Base-by-base conservation (phyloP, 2,329 filamentous ascomycete genomes). In the Cordyceps cateniannulata region DNA sequence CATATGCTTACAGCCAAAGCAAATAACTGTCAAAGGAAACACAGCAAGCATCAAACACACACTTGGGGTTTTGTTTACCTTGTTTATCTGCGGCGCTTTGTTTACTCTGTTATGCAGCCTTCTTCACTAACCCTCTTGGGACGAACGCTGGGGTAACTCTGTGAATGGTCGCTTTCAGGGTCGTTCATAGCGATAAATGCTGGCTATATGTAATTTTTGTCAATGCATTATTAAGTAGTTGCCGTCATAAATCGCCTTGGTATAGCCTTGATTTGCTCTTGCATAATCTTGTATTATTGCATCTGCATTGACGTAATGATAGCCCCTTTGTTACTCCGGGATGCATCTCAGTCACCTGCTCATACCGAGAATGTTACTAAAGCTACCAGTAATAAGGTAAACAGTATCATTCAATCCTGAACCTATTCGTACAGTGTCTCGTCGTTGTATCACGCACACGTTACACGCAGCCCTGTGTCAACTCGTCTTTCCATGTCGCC, bases 91-190 rank as follows among this genome's bases (percentile, higher is more conserved):
- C n/a, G 54, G n/a, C 27, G 27, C n/a, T 38, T 40, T 57, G 54
- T 57, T 57, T 57, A 57, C 54, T 57, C 49, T 57, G 38, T 22
- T 5, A 27, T 9, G 29, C 54, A 16, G 44, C 54, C 27, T 57
- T 49, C 38, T 27, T 42, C 53, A 47, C 53, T 56, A 56, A 42
- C 20, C 53, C 25, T 18, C 40, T 45, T 47, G 25, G n/a, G 53
- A 47, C 42, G 53, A 56, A 44, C 40, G 22, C 50, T 53, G 51
- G 32, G 24, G 35, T 20, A 22, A n/a, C 51, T 44, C 18, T 52
- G 20, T 50, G 14, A 51, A n/a, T 51, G 49, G 49, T 35, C 22
- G 12, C 49, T 35, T n/a, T 49, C 2, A 8, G 20, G 20, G 5
- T n/a, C 4, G n/a, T n/a, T n/a, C n/a, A n/a, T n/a, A n/a, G n/a